Percentiles rank a stretch among this genome's conserved stretches.
Evolutionary conservation across 2,329 filamentous ascomycete genomes (phyloP).

Genomic region (Paramyrothecium roridum): DNA sequence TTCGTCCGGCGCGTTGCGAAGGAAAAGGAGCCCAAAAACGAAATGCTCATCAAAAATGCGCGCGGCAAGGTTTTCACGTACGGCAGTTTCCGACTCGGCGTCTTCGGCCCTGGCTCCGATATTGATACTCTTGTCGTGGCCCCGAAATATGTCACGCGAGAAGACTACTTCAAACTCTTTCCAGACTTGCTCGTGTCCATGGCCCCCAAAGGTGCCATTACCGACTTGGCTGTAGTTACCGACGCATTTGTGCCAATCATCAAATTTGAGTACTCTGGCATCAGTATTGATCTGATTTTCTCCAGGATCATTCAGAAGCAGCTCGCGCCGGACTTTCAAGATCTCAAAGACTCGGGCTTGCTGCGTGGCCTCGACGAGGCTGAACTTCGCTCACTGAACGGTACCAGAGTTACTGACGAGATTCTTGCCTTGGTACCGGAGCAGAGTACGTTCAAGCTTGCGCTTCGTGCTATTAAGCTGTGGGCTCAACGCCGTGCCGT

Average conservation of each 20-base stretch:
- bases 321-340: conserved; percentile 63
- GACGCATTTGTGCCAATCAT: conserved; percentile 97
- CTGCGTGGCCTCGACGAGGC: conserved; percentile 82
- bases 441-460: conserved; percentile 82
- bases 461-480: conserved; percentile 87
- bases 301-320: conserved; percentile 70
- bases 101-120: conserved; percentile 93
- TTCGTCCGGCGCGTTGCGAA: conserved; percentile 82
- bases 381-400: conserved; percentile 87
- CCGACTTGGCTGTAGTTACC: conserved; percentile 78
- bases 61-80: conserved; percentile 95
- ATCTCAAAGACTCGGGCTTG: conserved; percentile 78
- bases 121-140: conserved; percentile 94
- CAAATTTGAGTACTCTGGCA: conserved; percentile 86
- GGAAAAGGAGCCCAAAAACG: conserved; percentile 67
- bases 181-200: conserved; percentile 75
- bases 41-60: conserved; percentile 75
- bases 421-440: conserved; percentile 88
- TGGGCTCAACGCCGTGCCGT: conserved; percentile 93
- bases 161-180: conserved; percentile 90
- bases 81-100: conserved; percentile 90
- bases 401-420: conserved; percentile 90
- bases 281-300: conserved; percentile 94
- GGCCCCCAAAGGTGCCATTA: conserved; percentile 74
- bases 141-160: conserved; percentile 81